Conservation (phyloP, 345 rosid genomes). For the Alliaria petiolata region DNA sequence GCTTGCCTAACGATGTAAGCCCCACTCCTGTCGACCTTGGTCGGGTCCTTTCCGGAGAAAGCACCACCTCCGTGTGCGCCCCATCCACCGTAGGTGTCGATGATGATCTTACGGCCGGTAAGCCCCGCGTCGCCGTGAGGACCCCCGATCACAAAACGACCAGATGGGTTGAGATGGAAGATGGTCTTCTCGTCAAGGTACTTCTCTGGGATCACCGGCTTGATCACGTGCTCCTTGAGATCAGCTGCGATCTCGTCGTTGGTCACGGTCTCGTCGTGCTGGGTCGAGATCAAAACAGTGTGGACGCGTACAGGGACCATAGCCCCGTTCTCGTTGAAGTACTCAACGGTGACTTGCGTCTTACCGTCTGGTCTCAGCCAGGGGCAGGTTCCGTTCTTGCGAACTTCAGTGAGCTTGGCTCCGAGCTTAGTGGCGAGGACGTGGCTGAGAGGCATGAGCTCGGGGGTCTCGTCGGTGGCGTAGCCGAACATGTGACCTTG, state of each 20-base stretch:
- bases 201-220: constrained; percentile 65
- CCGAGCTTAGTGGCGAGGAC: constrained; percentile 74
- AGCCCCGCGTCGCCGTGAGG: constrained; percentile 88
- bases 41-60: constrained; percentile 78
- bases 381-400: constrained; percentile 39
- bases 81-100: constrained; percentile 78
- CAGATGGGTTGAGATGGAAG: constrained; percentile 83
- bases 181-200: constrained; percentile 80
- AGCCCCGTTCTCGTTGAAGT: constrained; percentile 35
- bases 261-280: constrained; percentile 41
- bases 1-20: constrained; percentile 65
- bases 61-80: constrained; percentile 90
- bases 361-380: constrained; percentile 42
- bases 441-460: constrained; percentile 70
- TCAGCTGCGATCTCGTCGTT: constrained; percentile 44
- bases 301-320: constrained; percentile 41
- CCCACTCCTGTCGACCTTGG: constrained; percentile 75
- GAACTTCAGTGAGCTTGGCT: constrained; percentile 69
- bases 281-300: constrained; percentile 40
- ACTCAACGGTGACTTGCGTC: constrained; percentile 41
- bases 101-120: constrained; percentile 78
- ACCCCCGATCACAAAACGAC: constrained; percentile 76
- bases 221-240: constrained; percentile 57
- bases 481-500: constrained; percentile 81
- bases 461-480: constrained; percentile 73